phyloP scores from a whole-genome alignment of 2,329 filamentous ascomycete species.

The Fusarium piperis region DNA sequence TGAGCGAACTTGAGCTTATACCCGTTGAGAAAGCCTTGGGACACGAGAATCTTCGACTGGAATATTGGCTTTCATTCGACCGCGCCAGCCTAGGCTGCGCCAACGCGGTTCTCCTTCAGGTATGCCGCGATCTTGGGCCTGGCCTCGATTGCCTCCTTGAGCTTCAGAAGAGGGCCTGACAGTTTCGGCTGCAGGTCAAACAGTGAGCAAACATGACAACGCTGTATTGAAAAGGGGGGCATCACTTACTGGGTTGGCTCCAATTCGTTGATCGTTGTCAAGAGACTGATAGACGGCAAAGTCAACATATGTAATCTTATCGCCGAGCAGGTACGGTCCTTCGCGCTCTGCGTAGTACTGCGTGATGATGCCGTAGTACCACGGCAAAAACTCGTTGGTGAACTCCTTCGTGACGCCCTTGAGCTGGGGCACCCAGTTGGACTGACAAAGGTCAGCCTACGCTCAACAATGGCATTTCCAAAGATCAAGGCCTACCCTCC shows the following conservation, averaged over 20 bases:
- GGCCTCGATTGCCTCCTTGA: slow-evolving; percentile 15
- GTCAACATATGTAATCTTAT: slow-evolving; percentile 21
- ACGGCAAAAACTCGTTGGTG: slow-evolving; percentile 17
- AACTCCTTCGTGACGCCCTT: slow-evolving; percentile 8
- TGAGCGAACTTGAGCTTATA: not conserved
- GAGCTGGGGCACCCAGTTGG: slow-evolving; percentile 7
- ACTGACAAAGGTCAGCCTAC: not conserved
- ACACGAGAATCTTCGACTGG: not conserved
- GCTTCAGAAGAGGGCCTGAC: slow-evolving; percentile 13
- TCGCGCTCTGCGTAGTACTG: slow-evolving; percentile 25
- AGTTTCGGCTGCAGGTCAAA: not conserved
- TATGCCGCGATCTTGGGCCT: slow-evolving; percentile 26
- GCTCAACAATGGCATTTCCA: not conserved
- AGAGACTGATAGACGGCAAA: slow-evolving; percentile 26
- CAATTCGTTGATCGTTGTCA: slow-evolving; percentile 21
- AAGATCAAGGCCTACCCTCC: slow-evolving; percentile 14
- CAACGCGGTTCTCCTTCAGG: slow-evolving; percentile 6
- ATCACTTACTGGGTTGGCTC: slow-evolving; percentile 9
- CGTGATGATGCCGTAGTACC: slow-evolving; percentile 11
- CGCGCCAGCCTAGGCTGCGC: not conserved
- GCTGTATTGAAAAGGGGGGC: not conserved
- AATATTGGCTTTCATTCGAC: not conserved
- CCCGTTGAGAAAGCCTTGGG: not conserved
- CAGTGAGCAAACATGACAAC: not conserved
- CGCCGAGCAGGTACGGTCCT: slow-evolving; percentile 19